Conservation (phyloP, 306 rosid genomes). For the Cucurbita pepo region DNA sequence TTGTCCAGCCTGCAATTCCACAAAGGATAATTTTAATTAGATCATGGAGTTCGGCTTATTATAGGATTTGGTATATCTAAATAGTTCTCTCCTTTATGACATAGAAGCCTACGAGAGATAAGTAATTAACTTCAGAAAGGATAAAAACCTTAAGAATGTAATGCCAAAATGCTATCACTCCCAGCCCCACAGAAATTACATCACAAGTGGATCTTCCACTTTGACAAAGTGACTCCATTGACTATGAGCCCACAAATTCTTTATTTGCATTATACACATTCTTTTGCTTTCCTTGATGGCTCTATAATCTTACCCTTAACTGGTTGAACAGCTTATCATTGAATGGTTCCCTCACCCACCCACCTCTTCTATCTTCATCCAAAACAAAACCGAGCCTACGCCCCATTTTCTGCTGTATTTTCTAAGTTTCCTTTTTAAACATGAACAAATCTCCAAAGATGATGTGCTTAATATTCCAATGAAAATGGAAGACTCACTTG, state of each 20-base stretch:
- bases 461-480: not conserved
- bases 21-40: not conserved
- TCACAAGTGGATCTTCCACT: not conserved
- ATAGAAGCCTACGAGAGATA: not conserved
- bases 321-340: not conserved
- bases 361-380: not conserved
- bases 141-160: not conserved
- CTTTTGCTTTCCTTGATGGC: not conserved
- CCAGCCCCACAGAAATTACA: not conserved
- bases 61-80: not conserved
- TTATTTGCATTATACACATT: not conserved
- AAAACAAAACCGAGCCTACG: not conserved
- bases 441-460: not conserved
- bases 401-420: not conserved
- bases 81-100: not conserved
- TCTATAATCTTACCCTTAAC: not conserved
- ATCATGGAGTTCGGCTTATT: not conserved
- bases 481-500: not conserved
- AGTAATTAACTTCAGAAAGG: not conserved
- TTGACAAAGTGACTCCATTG: not conserved
- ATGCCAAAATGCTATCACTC: not conserved
- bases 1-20: conserved; percentile 56
- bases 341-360: not conserved
- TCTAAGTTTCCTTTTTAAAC: not conserved
- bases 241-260: not conserved